These are phyloP conservation scores for Crithidia expoeki DNA, from an alignment of 208 protist species.

Conservation along the genomic window DNA sequence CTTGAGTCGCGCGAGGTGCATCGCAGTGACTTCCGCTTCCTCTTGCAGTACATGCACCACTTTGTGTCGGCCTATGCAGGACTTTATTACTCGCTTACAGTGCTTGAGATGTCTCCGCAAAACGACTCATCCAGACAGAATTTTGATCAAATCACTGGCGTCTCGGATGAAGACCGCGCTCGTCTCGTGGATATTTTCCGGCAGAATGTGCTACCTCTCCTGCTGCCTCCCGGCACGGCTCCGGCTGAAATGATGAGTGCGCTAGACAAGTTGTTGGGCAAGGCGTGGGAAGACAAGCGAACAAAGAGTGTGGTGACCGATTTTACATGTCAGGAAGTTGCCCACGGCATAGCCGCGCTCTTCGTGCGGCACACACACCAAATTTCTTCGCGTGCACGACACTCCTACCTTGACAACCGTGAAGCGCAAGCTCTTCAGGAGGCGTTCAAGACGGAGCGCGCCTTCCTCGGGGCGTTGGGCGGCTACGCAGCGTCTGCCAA, in stretches of 20 bases:
- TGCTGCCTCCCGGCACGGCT: conserved; percentile 1
- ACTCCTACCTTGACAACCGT: conserved; percentile 24
- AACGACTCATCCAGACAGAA: conserved; percentile 1
- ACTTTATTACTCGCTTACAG: conserved; percentile 33
- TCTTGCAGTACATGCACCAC: conserved; percentile 59
- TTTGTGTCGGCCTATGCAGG: conserved; percentile 46
- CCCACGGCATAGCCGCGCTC: conserved; percentile 26
- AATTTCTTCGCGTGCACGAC: conserved; percentile 18
- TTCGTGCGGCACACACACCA: conserved; percentile 24
- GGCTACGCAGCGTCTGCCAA: conserved; percentile 17
- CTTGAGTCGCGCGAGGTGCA: conserved; percentile 49
- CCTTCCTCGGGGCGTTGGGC: conserved; percentile 21
- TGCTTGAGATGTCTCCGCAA: conserved; percentile 30
- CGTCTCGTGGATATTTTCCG: conserved; percentile 22
- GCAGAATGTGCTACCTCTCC: conserved; percentile 25
- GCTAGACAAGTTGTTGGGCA: conserved; percentile 14
- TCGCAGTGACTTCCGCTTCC: conserved; percentile 48
- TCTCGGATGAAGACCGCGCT: conserved; percentile 18
- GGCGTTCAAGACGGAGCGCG: conserved; percentile 16
- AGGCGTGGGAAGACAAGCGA: conserved; percentile 23
- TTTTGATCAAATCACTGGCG: neutral
- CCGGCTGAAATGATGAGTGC: conserved; percentile 20
- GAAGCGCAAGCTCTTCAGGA: conserved; percentile 11
- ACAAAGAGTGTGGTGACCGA: conserved; percentile 23
- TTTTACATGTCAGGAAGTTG: conserved; percentile 17